Conservation (phyloP, 495 filamentous ascomycete species). For the Pseudoneurospora amorphoporcata region DNA sequence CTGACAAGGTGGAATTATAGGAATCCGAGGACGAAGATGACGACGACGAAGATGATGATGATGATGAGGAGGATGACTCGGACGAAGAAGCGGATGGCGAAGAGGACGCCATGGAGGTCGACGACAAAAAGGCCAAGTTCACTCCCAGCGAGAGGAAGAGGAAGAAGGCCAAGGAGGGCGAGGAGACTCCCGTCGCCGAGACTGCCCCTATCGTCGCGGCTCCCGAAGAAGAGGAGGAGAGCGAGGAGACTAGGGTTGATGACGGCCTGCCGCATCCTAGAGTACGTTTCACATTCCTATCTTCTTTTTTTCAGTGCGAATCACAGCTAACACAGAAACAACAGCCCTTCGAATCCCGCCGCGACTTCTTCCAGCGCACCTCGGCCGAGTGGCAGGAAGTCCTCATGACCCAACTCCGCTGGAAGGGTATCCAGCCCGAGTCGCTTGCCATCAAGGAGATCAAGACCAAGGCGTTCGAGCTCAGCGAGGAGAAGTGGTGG, state of each 20-base stretch:
- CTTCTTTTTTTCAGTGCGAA: background rate
- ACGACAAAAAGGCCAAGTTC: constrained; percentile 21
- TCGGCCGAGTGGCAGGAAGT: constrained; percentile 83
- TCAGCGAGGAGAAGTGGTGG: constrained; percentile 97
- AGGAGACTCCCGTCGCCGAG: constrained; percentile 27
- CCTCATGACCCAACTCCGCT: constrained; percentile 56
- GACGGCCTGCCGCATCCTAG: constrained; percentile 52
- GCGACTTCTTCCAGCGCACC: constrained; percentile 86
- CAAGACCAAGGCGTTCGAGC: constrained; percentile 75
- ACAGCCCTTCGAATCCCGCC: constrained; percentile 83
- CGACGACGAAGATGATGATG: constrained; percentile 58
- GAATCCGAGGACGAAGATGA: constrained; percentile 59
- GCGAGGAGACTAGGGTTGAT: constrained; percentile 37
- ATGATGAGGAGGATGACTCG: constrained; percentile 54
- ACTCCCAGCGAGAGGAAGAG: constrained; percentile 38
- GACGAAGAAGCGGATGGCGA: constrained; percentile 61
- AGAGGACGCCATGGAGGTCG: constrained; percentile 43
- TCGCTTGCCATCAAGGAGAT: constrained; percentile 76
- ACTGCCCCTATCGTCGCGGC: constrained; percentile 18
- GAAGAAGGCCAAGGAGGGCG: constrained; percentile 23
- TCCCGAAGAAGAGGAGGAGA: constrained; percentile 35
- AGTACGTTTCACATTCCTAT: constrained; percentile 18
- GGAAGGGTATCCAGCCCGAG: constrained; percentile 49
- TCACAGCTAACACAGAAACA: constrained; percentile 33
- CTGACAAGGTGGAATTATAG: constrained; percentile 22